Conservation (phyloP, 305 asterid genomes). For the Lippia alba region DNA sequence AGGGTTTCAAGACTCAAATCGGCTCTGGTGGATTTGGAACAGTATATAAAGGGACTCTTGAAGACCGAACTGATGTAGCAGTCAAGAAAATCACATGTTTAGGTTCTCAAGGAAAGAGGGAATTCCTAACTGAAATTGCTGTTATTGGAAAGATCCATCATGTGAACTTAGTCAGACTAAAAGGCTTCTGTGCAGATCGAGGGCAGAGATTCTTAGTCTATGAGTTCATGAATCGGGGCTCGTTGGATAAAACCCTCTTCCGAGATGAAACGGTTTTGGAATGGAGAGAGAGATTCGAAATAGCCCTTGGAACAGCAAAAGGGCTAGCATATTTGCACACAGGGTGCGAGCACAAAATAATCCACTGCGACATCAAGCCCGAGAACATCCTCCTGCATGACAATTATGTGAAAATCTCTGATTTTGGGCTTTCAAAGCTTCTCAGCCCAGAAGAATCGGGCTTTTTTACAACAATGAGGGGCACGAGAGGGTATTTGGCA, state of each 20-base stretch:
- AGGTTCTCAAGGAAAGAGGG: slow-evolving; percentile 68
- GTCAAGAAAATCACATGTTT: slow-evolving; percentile 81
- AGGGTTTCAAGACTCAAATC: slow-evolving; percentile 54
- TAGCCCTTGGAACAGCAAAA: slow-evolving; percentile 80
- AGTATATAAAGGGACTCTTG: slow-evolving; percentile 68
- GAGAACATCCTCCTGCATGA: slow-evolving; percentile 81
- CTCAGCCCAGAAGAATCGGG: slow-evolving; percentile 72
- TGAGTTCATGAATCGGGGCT: slow-evolving; percentile 83
- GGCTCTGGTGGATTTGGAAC: slow-evolving; percentile 93
- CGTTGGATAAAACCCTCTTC: slow-evolving; percentile 70
- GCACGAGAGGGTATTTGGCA: slow-evolving; percentile 85
- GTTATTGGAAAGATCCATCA: slow-evolving; percentile 81
- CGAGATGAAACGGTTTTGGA: slow-evolving; percentile 52
- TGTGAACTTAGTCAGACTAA: slow-evolving; percentile 68
- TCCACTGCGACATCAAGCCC: slow-evolving; percentile 87
- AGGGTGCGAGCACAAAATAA: slow-evolving; percentile 77
- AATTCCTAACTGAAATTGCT: slow-evolving; percentile 74
- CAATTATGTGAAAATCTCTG: slow-evolving; percentile 67
- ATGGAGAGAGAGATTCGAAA: slow-evolving; percentile 73
- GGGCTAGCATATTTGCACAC: slow-evolving; percentile 82
- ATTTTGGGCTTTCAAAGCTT: slow-evolving; percentile 87
- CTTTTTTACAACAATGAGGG: slow-evolving; percentile 73
- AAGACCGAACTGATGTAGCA: slow-evolving; percentile 64
- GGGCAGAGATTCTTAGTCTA: slow-evolving; percentile 64
- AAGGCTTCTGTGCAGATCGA: slow-evolving; percentile 66